A percentile compares a stretch with the other conserved stretches of the same genome.
phyloP scores from a whole-genome alignment of 2,329 filamentous ascomycete genomes.

The Diplocarpon rosae region DNA sequence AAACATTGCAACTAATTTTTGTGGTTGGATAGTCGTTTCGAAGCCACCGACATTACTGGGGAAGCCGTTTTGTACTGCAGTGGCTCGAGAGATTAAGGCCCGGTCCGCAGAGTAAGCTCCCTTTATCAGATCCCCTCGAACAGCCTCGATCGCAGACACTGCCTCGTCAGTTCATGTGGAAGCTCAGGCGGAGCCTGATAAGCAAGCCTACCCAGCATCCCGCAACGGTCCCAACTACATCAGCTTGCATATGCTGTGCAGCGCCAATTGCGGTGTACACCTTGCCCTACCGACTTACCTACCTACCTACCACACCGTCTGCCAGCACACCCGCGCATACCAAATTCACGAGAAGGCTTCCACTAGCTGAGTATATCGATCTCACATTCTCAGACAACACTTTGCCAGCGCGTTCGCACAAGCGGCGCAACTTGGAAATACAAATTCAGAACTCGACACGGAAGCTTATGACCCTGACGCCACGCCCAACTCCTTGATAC shows the following conservation, averaged over 20 bases:
- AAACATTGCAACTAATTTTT: conserved; percentile 24
- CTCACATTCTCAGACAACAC: conserved; percentile 15
- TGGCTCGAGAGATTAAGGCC: conserved; percentile 19
- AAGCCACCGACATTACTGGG: conserved; percentile 4
- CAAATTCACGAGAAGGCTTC: conserved; percentile 35
- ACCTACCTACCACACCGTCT: conserved; percentile 43
- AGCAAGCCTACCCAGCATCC: conserved; percentile 31
- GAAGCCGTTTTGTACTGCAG: conserved; percentile 13
- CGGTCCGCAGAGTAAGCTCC: conserved; percentile 13
- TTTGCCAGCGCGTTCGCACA: conserved; percentile 14
- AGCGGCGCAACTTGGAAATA: conserved; percentile 2
- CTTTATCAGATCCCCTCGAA: conserved; percentile 17
- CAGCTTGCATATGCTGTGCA: conserved; percentile 50
- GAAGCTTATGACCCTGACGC: background rate
- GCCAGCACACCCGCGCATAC: conserved; percentile 53
- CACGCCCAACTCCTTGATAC: background rate
- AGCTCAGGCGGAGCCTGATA: conserved; percentile 20
- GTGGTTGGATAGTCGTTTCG: conserved; percentile 24
- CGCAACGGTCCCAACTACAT: conserved; percentile 33
- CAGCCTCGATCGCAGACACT: conserved; percentile 20
- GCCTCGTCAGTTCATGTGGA: conserved; percentile 25
- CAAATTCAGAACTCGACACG: conserved; percentile 4
- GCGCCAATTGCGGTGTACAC: conserved; percentile 41
- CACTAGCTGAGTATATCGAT: conserved; percentile 22
- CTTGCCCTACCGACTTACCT: conserved; percentile 39